phyloP scores from a whole-genome alignment of 2,329 filamentous ascomycete species.

The Cordyceps tenuipes region DNA sequence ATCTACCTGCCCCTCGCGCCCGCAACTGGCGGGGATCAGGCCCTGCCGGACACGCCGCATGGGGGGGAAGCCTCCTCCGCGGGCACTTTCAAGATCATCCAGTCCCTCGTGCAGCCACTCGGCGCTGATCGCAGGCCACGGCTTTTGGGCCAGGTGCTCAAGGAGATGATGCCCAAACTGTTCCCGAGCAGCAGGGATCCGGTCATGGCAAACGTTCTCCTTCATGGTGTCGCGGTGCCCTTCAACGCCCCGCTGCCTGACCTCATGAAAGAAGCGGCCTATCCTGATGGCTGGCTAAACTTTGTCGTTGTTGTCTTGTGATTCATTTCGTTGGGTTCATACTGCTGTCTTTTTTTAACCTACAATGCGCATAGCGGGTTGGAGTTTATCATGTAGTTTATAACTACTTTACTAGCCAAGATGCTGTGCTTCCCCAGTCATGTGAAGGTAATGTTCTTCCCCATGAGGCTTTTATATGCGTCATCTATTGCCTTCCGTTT shows the following conservation, averaged over 20 bases:
- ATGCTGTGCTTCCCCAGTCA: conserved; percentile 14
- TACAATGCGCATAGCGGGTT: not conserved
- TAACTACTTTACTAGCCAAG: not conserved
- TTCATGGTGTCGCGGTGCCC: conserved; percentile 80
- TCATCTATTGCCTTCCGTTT: conserved; percentile 76
- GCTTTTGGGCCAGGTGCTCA: conserved; percentile 66
- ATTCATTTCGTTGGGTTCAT: conserved; percentile 1
- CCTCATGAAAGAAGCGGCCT: conserved; percentile 71
- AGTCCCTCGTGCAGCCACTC: conserved; percentile 57
- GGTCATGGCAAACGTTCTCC: conserved; percentile 71
- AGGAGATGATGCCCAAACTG: conserved; percentile 64
- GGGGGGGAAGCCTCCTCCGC: conserved; percentile 19
- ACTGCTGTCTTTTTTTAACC: not conserved
- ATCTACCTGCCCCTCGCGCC: conserved; percentile 72
- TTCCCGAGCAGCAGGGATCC: conserved; percentile 84
- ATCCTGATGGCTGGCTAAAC: conserved; percentile 88
- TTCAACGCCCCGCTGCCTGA: conserved; percentile 75
- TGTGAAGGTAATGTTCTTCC: conserved; percentile 58
- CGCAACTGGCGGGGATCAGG: conserved; percentile 20
- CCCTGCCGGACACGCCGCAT: not conserved
- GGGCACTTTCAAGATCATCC: conserved; percentile 62
- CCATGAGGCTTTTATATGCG: conserved; percentile 70
- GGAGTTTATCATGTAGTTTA: not conserved
- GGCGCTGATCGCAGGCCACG: conserved; percentile 31
- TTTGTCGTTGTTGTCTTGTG: conserved; percentile 67